These are phyloP conservation scores for Jackrogersella minutella DNA, from an alignment of 495 filamentous ascomycete species.

Conservation along the genomic window DNA sequence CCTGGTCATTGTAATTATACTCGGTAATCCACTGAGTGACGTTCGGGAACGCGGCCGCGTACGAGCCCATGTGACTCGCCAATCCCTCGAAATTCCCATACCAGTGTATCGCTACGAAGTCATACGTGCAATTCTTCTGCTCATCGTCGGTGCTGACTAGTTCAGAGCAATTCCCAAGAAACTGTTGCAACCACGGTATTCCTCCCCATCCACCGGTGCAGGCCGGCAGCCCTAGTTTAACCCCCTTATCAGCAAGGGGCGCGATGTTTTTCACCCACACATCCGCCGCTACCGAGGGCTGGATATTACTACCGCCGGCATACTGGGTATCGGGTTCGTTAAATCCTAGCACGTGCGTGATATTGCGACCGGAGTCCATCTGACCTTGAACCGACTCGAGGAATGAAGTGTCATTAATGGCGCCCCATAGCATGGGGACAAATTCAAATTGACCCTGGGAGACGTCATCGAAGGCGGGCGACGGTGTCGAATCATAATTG, in stretches of 20 bases:
- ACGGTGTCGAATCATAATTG: slow-evolving; percentile 69
- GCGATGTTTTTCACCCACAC: slow-evolving; percentile 72
- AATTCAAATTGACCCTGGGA: slow-evolving; percentile 66
- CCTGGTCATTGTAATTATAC: slow-evolving; percentile 63
- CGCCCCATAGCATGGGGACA: slow-evolving; percentile 83
- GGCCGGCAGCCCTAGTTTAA: slow-evolving; percentile 67
- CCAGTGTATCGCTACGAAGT: slow-evolving; percentile 81
- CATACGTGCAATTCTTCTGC: slow-evolving; percentile 65
- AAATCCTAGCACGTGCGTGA: slow-evolving; percentile 72
- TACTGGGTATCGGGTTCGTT: slow-evolving; percentile 74
- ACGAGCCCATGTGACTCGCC: slow-evolving; percentile 72
- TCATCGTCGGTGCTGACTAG: slow-evolving; percentile 47
- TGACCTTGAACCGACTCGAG: slow-evolving; percentile 58
- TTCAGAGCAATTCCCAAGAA: slow-evolving; percentile 61
- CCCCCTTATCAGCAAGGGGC: slow-evolving; percentile 64
- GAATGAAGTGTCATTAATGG: slow-evolving; percentile 62
- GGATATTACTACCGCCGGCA: slow-evolving; percentile 67
- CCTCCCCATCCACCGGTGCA: slow-evolving; percentile 65
- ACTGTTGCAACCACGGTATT: slow-evolving; percentile 68
- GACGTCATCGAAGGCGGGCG: slow-evolving; percentile 53
- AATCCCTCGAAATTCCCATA: slow-evolving; percentile 79
- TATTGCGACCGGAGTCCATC: slow-evolving; percentile 62
- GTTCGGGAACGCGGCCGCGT: slow-evolving; percentile 65
- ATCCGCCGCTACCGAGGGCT: slow-evolving; percentile 64
- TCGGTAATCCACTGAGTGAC: slow-evolving; percentile 77